Evolutionary conservation across 257 asterid genomes (phyloP), one percentile per base, ranked within the genome.

Genomic region (Nicotiana tabacum): DNA sequence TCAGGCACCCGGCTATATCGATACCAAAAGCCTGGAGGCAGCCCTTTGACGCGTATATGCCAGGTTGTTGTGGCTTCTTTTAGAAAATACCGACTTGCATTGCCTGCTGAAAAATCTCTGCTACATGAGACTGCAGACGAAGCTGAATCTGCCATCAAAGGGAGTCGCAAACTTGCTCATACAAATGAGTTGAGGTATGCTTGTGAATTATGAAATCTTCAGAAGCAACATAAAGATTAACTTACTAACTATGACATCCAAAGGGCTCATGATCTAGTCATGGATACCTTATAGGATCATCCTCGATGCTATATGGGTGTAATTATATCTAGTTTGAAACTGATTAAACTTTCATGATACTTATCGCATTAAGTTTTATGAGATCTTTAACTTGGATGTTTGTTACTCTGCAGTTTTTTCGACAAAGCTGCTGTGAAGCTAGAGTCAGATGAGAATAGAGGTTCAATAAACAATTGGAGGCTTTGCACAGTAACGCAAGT

Each of bases 1-100:
- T n/a, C 84, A 3, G 89, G 90, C 33, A 64, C 90, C 8, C 33
- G 83, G 15, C 66, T 79, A 16, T 88, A 88, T 46, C 64, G 90
- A 6, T 85, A 82, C 77, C 90, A 88, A 76, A 85, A 82, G 70
- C 90, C 90, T 57, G 90, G 90, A 15, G 90, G 90, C 67, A 88
- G 89, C 77, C 89, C 90, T 77, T 29, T 88, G 24, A 88, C 90
- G 7, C 88, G 89, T 61, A 67, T 88, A 10, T 83, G 82, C 32
- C 89, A 88, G n/a, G 90, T 88, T 1, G 32, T 88, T 7, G 87
- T 88, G 66, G 90, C 90, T 13, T 85, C 88, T 4, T 16, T 83
- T 4, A 85, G 83, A 46, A 88, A 88, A 68, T 48, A 1, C 56
- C 9, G 30, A 0, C 83, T 85, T 35, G 4, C 83, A 39, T 6